phyloP scores from a whole-genome alignment of 805 yeast genomes.

The Yarrowia osloensis region DNA sequence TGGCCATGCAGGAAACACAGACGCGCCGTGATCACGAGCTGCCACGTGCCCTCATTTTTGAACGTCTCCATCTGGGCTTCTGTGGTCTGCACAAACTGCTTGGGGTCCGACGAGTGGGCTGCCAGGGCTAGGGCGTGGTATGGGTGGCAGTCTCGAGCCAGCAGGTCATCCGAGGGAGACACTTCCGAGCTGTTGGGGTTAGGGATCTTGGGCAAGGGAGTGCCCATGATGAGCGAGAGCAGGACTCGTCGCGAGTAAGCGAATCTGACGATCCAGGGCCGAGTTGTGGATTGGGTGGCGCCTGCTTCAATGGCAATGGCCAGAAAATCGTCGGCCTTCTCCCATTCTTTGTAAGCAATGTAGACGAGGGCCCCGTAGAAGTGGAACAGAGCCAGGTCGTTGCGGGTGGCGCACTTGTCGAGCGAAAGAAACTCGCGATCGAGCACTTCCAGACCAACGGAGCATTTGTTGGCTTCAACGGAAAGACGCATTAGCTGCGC shows the following conservation, averaged over 20 bases:
- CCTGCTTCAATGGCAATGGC: slow-evolving; percentile 27
- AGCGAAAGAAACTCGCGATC: slow-evolving; percentile 6
- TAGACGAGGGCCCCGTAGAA: slow-evolving; percentile 34
- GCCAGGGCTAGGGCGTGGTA: slow-evolving; percentile 15
- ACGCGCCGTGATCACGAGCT: neutral
- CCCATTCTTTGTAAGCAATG: slow-evolving; percentile 30
- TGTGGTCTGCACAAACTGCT: slow-evolving; percentile 1
- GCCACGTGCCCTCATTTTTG: neutral
- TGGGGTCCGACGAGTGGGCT: neutral
- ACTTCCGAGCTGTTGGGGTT: slow-evolving; percentile 5
- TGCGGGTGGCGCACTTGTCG: slow-evolving; percentile 9
- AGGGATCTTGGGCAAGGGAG: neutral
- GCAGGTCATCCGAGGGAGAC: slow-evolving; percentile 1
- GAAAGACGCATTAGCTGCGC: slow-evolving; percentile 23
- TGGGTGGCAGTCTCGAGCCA: slow-evolving; percentile 21
- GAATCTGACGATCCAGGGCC: neutral
- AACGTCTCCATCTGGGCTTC: slow-evolving; percentile 3
- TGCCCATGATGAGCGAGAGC: slow-evolving; percentile 13
- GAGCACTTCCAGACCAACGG: slow-evolving; percentile 9
- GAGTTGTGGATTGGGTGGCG: neutral
- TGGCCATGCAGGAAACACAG: slow-evolving; percentile 11
- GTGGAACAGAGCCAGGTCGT: slow-evolving; percentile 30
- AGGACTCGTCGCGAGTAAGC: slow-evolving; percentile 1
- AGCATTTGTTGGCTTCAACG: slow-evolving; percentile 1
- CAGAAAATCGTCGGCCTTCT: slow-evolving; percentile 33